phyloP scores from a whole-genome alignment of 2,329 filamentous ascomycete genomes.

The Xylaria sp. region DNA sequence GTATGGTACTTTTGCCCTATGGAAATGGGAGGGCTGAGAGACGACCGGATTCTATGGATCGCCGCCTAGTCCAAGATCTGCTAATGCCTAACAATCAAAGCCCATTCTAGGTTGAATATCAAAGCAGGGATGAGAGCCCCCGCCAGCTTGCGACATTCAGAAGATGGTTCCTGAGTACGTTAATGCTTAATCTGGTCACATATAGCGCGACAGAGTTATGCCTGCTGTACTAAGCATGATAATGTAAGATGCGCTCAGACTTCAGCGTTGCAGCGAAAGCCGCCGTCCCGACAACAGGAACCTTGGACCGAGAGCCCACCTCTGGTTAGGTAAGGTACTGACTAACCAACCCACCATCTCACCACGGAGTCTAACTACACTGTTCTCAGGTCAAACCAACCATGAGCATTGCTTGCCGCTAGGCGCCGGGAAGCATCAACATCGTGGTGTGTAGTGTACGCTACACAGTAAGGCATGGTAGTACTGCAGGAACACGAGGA shows the following conservation, averaged over 20 bases:
- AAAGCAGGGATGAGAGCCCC: not conserved
- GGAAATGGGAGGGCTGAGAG: slow-evolving; percentile 14
- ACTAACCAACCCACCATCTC: slow-evolving; percentile 4
- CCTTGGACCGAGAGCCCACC: slow-evolving; percentile 28
- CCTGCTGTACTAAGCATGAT: slow-evolving; percentile 10
- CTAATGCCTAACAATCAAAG: slow-evolving; percentile 11
- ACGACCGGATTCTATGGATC: slow-evolving; percentile 5
- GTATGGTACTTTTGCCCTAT: slow-evolving; percentile 1
- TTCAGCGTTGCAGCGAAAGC: slow-evolving; percentile 23
- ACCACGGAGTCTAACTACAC: not conserved
- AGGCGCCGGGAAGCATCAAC: slow-evolving; percentile 12
- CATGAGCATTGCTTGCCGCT: slow-evolving; percentile 15
- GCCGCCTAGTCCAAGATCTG: not conserved
- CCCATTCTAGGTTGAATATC: not conserved
- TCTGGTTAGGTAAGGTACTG: slow-evolving; percentile 16
- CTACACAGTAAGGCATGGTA: not conserved
- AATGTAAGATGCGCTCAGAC: slow-evolving; percentile 22
- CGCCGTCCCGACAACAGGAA: slow-evolving; percentile 29
- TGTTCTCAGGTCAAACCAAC: slow-evolving; percentile 5
- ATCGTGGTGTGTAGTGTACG: not conserved
- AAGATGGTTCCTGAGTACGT: not conserved
- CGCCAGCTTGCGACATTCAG: not conserved
- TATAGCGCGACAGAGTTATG: not conserved
- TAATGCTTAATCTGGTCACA: not conserved
- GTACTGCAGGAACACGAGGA: slow-evolving; percentile 12